Conservation (phyloP, 768 basidiomycete genomes). For the Tephrocybe rancida region DNA sequence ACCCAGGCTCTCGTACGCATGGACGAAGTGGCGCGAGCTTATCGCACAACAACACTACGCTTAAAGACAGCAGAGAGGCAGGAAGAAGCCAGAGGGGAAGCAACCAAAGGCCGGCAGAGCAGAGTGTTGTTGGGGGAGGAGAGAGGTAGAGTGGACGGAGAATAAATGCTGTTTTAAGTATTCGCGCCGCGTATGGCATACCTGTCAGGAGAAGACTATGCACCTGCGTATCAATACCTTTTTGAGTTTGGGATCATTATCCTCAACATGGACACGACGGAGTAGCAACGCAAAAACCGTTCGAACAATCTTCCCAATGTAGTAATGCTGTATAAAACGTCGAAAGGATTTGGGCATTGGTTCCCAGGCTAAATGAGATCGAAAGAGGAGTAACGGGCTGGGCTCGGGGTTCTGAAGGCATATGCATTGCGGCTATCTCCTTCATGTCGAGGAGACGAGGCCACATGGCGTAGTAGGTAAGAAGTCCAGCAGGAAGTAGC, state of each 20-base stretch:
- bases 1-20: conserved; percentile 25
- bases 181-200: conserved; percentile 18
- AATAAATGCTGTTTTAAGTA: conserved; percentile 19
- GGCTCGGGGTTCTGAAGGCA: conserved; percentile 7
- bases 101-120: no score
- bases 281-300: conserved; percentile 28
- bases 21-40: conserved; percentile 2
- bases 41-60: conserved; percentile 2
- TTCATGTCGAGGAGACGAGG: conserved; percentile 4
- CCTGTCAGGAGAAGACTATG: conserved; percentile 24
- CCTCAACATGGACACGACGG: conserved; percentile 34
- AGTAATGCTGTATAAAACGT: conserved; percentile 26
- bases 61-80: not conserved
- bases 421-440: not conserved
- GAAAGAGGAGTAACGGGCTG: not conserved
- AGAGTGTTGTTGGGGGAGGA: conserved; percentile 6
- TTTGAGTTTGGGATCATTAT: conserved; percentile 30
- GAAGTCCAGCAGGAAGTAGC: not conserved
- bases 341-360: conserved; percentile 24
- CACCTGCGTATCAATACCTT: conserved; percentile 27
- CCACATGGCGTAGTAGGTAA: conserved; percentile 8
- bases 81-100: not conserved
- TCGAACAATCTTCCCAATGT: conserved; percentile 38
- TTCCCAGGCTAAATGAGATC: conserved; percentile 33
- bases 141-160: conserved; percentile 1